Base-by-base conservation (phyloP, 2,329 filamentous ascomycete genomes). In the Davidsoniella virescens region DNA sequence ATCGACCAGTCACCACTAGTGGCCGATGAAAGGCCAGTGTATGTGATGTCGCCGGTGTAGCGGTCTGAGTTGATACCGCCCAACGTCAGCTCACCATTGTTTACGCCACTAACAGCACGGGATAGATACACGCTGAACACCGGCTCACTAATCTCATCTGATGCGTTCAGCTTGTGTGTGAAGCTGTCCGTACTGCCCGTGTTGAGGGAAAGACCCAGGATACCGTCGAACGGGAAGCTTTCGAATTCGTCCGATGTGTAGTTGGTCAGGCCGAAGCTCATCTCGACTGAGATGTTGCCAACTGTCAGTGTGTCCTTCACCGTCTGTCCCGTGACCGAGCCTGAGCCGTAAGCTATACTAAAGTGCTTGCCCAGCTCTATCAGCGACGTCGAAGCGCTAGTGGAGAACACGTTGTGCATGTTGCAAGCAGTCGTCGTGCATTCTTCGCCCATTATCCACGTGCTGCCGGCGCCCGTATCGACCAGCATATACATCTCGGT, bases 141-240 rank as follows among this genome's bases (percentile, higher is more conserved):
- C n/a, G 46, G 33, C 14, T 43, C 38, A 9, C 25, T 20, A 17
- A 90, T 62, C 59, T 84, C 87, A 4, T 74, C 60, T n/a, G 73
- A 68, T 1, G 71, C 59, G 14, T 69, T 67, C 42, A 93, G 64
- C 2, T 72, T 66, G 38, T 81, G 69, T 61, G 92, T 70, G 57
- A 92, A 80, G 42, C 79, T 84, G 17, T 82, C 75, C 4, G 73
- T 72, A 36, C 67, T 68, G 2, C 73, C 73, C 9, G 70, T 67
- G 54, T 72, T 73, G 57, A 80, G 78, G 14, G 84, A 82, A 20
- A 94, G 66, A 3, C 87, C 87, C 2, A 94, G 67, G 45, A 94
- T 93, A 20, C 87, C 87, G 61, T 94, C 87, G 63, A 94, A 87
- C 1, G 85, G 82, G 58, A 90, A 94, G 48, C 75, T 73, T 25